phyloP scores from a whole-genome alignment of 441 rosid species.

The Populus hybrid region DNA sequence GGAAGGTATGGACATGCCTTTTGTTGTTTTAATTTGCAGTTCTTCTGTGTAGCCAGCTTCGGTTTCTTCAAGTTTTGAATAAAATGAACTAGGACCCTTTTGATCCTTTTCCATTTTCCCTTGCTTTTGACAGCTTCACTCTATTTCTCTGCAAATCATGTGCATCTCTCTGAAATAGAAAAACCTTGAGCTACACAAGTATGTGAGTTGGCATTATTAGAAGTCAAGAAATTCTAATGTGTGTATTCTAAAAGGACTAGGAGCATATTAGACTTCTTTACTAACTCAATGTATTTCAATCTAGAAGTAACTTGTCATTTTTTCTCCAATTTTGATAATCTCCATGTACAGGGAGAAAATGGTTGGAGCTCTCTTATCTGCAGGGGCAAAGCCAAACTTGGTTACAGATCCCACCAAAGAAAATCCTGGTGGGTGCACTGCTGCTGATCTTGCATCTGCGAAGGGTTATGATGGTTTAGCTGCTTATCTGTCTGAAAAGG shows the following conservation, averaged over 20 bases:
- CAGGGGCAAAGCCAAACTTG: constrained; percentile 84
- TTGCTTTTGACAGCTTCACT: neutral
- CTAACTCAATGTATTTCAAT: neutral
- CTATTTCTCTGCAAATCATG: neutral
- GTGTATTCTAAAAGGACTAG: neutral
- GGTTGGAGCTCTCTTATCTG: constrained; percentile 91
- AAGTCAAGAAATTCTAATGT: neutral
- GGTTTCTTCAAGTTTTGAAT: neutral
- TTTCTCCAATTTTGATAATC: constrained; percentile 14
- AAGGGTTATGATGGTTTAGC: constrained; percentile 82
- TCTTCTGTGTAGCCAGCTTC: constrained; percentile 1
- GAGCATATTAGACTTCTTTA: neutral
- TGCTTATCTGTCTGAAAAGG: constrained; percentile 86
- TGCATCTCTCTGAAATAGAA: neutral
- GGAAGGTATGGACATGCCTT: constrained; percentile 53
- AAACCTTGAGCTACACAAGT: neutral
- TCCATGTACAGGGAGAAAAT: constrained; percentile 75
- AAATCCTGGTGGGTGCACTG: constrained; percentile 68
- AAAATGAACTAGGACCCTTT: neutral
- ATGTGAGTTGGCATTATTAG: neutral
- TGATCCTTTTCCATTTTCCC: neutral
- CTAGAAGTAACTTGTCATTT: constrained; percentile 1
- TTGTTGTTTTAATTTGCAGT: neutral
- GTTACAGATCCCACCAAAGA: constrained; percentile 88
- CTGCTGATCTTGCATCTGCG: constrained; percentile 86